These are phyloP conservation scores for Monilinia vaccinii-corymbosi DNA, from an alignment of 2,329 filamentous ascomycete species.

Conservation along the genomic window DNA sequence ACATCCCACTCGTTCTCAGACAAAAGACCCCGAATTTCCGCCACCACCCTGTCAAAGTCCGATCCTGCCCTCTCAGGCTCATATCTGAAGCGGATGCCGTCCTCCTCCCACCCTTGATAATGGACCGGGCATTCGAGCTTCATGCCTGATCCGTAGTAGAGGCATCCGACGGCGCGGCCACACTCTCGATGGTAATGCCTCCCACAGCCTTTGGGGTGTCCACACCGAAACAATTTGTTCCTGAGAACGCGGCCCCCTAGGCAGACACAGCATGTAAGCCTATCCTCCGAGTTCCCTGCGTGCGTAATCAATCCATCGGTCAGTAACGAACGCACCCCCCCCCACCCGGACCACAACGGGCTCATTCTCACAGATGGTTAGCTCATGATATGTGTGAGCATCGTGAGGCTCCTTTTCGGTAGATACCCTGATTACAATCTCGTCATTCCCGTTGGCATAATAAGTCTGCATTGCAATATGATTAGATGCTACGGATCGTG, in stretches of 20 bases:
- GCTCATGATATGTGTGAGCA: not conserved
- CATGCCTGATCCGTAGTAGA: not conserved
- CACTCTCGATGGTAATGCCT: not conserved
- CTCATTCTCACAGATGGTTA: not conserved
- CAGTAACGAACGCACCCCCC: too few species aligned
- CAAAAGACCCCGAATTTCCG: not conserved
- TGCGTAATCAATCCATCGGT: not conserved
- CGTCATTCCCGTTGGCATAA: not conserved
- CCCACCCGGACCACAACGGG: not conserved
- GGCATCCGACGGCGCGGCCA: not conserved
- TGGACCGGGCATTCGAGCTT: not conserved
- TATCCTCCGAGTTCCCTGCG: not conserved
- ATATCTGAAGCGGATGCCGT: not conserved
- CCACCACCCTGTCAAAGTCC: not conserved
- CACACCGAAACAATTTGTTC: not conserved
- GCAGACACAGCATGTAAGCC: not conserved
- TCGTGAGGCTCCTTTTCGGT: not conserved
- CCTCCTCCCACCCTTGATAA: not conserved
- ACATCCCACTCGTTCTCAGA: not conserved
- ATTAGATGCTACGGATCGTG: not conserved
- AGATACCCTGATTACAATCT: not conserved
- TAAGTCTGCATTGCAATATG: not conserved
- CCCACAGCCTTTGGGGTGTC: not conserved
- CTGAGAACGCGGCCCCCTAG: not conserved
- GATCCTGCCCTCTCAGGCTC: not conserved